phyloP scores from a whole-genome alignment of 1,284 basidiomycete genomes.

The Coniferiporia weirii region DNA sequence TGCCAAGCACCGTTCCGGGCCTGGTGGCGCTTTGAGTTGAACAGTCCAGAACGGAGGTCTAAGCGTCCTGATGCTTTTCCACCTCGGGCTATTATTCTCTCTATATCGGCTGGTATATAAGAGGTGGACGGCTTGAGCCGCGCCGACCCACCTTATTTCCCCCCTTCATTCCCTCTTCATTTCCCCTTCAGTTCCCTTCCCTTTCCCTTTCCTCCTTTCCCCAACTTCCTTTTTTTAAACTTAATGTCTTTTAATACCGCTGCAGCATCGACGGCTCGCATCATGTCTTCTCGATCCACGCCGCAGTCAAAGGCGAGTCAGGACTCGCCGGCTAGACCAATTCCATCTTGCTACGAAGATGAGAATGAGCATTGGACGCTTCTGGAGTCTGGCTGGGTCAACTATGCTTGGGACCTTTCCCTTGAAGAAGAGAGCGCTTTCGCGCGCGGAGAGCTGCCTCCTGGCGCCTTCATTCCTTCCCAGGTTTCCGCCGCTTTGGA shows the following conservation, averaged over 20 bases:
- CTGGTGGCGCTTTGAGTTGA: background rate
- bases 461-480: background rate
- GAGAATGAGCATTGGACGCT: constrained; percentile 3
- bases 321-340: background rate
- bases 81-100: background rate
- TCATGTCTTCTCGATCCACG: background rate
- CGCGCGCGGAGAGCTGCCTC: background rate
- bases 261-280: background rate
- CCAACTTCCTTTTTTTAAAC: background rate
- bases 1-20: background rate
- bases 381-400: background rate
- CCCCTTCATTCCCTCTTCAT: background rate
- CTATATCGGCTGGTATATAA: background rate
- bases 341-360: background rate
- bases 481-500: background rate
- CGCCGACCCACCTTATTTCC: background rate
- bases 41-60: background rate
- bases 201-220: background rate
- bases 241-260: background rate
- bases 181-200: background rate
- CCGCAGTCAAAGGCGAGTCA: background rate
- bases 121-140: background rate
- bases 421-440: constrained; percentile 2
- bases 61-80: background rate
- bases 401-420: background rate